Evolutionary conservation across 805 yeast genomes (phyloP).

Genomic region (Yarrowia porcina): DNA sequence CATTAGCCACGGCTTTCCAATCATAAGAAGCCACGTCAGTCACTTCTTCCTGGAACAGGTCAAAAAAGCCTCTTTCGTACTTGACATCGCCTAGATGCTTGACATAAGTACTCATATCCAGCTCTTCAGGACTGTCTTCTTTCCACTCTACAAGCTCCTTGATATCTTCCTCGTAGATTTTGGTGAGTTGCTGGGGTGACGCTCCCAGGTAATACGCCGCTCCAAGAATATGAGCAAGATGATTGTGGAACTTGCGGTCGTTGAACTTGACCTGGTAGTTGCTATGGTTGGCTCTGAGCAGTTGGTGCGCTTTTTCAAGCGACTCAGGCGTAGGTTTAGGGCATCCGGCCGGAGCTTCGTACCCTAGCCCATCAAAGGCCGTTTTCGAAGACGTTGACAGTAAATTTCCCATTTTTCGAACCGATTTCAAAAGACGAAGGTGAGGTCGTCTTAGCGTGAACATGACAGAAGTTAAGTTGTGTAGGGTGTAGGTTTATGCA

Average conservation of each 20-base stretch:
- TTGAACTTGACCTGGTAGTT: conserved; percentile 36
- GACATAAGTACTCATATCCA: conserved; percentile 38
- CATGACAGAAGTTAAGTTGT: too few relatives aligned
- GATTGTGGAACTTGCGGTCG: conserved; percentile 36
- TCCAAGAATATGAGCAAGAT: conserved; percentile 37
- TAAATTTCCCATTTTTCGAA: not conserved
- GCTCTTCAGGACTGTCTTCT: conserved; percentile 42
- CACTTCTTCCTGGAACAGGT: conserved; percentile 41
- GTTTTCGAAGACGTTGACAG: not conserved
- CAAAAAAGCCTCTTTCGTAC: conserved; percentile 40
- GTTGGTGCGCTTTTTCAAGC: conserved; percentile 33
- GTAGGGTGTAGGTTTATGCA: not conserved
- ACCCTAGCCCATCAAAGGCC: conserved; percentile 7
- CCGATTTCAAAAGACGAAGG: too few relatives aligned
- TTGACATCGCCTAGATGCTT: conserved; percentile 36
- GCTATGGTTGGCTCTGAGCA: conserved; percentile 37
- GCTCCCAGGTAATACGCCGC: conserved; percentile 42
- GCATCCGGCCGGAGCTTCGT: not conserved
- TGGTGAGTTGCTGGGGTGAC: conserved; percentile 34
- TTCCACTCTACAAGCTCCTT: conserved; percentile 37
- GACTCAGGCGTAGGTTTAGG: conserved; percentile 29
- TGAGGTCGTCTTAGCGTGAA: not conserved
- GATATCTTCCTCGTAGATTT: conserved; percentile 35
- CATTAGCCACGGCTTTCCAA: conserved; percentile 37
- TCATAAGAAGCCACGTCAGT: conserved; percentile 36